Base-by-base conservation (phyloP, 495 filamentous ascomycete genomes). In the Tuber magnatum region DNA sequence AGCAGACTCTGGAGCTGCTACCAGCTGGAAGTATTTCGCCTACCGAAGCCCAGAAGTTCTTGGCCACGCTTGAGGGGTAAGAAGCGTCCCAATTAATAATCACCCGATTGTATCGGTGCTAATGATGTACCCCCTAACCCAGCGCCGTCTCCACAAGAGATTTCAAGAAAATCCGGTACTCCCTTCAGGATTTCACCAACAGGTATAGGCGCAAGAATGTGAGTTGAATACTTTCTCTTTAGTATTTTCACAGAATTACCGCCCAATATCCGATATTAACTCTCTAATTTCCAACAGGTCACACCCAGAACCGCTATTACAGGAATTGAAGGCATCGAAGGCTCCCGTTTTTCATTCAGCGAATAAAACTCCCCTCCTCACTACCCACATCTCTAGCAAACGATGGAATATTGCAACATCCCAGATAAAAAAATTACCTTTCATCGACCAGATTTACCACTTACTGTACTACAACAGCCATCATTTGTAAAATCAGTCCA, bases 101-200 rank as follows among this genome's bases (percentile, higher is more conserved):
- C 56, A 65, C 12, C 56, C 3, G 3, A 65, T 65, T 65, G 56
- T 35, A 32, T 18, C 28, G 32, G 18, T 32, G 56, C 56, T 65
- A 35, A 65, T 35, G 28, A 18, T 35, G 14, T 18, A 65, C 5
- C 14, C 56, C 6, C 56, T 43, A 42, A 70, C 35, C 18, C 16
- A 75, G 79, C 32, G 81, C 81, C 16, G 81, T 80, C 16, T 39
- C 76, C 22, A 72, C 71, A 42, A 73, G 75, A 18, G 81, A 82
- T 73, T 83, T 76, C 74, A 81, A 80, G 69, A 83, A 92, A 84
- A 91, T 99, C 61, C 88, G 96, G 35, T 88, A 88, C 46, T 87
- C 97, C 5, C 87, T 99, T 48, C 96, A 98, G 86, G 92, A 99
- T 84, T 99, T 99, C 82, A 97, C 96, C 10, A 97, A 93, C 80